Conservation (phyloP, 192 early-diverging fungal species). For the Linnemannia exigua region DNA sequence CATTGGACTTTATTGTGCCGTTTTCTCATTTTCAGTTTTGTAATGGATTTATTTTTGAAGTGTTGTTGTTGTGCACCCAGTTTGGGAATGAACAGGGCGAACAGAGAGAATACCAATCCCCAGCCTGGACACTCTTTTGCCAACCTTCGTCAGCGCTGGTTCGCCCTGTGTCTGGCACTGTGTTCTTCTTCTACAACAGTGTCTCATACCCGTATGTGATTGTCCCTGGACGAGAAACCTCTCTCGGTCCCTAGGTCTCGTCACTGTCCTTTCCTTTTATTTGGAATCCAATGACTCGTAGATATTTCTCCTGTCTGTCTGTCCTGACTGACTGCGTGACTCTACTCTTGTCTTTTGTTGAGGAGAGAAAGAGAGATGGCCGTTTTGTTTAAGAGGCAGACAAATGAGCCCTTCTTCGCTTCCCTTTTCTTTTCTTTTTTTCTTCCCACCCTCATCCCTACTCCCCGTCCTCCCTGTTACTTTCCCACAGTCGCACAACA, state of each 20-base stretch:
- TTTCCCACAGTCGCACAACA: constrained; percentile 3
- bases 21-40: not conserved
- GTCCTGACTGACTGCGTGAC: no score
- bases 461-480: not conserved
- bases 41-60: not conserved
- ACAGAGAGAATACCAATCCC: not conserved
- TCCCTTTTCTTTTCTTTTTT: not conserved
- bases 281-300: no score
- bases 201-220: not conserved
- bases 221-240: not conserved
- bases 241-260: no score
- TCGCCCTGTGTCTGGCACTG: not conserved
- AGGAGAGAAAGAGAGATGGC: no score
- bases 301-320: no score
- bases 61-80: not conserved
- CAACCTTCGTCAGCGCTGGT: not conserved
- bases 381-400: not conserved
- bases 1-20: not conserved
- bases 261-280: no score
- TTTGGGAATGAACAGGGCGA: not conserved
- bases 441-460: not conserved
- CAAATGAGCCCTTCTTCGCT: not conserved
- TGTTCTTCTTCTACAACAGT: not conserved
- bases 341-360: not conserved
- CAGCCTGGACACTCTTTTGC: not conserved